Evolutionary conservation across 163 green algal genomes (phyloP), one percentile per base, ranked within the genome.

Genomic region (Volvox carteri): DNA sequence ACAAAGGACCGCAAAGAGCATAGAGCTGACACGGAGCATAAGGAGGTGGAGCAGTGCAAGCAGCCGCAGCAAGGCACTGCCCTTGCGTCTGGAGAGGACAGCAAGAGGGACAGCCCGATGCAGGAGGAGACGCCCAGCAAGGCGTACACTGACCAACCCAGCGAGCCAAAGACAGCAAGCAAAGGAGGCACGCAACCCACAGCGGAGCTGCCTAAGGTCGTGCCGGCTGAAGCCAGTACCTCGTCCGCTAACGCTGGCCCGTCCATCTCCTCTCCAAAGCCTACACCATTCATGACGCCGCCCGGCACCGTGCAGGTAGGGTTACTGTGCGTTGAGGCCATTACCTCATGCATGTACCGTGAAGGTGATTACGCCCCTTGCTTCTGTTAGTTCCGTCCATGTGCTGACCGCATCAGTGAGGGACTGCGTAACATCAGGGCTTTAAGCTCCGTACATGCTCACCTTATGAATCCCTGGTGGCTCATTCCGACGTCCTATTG

Each of bases 301-400:
- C 35, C 54, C 19, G 77, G 77, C 2, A 85, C 77, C 3, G 77
- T 85, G 7, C 77, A 85, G 77, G 77, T 85, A 54, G 1, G 37
- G 7, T 14, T 11, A 46, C 54, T 65, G 25, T 65, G 50, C 28
- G 54, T 65, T 4, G 7, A 5, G 54, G 54, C n/a, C n/a, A n/a
- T n/a, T n/a, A n/a, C n/a, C n/a, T n/a, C n/a, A n/a, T n/a, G n/a
- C n/a, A n/a, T n/a, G n/a, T n/a, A n/a, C n/a, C n/a, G n/a, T n/a
- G n/a, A n/a, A n/a, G n/a, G n/a, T n/a, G n/a, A n/a, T n/a, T n/a
- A n/a, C n/a, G n/a, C n/a, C n/a, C n/a, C n/a, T n/a, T n/a, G n/a
- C n/a, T n/a, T n/a, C n/a, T n/a, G n/a, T n/a, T n/a, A n/a, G n/a
- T n/a, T n/a, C n/a, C n/a, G n/a, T n/a, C n/a, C n/a, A n/a, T n/a